Conservation (phyloP, 805 yeast genomes). For the Pichia pseudocactophila region DNA sequence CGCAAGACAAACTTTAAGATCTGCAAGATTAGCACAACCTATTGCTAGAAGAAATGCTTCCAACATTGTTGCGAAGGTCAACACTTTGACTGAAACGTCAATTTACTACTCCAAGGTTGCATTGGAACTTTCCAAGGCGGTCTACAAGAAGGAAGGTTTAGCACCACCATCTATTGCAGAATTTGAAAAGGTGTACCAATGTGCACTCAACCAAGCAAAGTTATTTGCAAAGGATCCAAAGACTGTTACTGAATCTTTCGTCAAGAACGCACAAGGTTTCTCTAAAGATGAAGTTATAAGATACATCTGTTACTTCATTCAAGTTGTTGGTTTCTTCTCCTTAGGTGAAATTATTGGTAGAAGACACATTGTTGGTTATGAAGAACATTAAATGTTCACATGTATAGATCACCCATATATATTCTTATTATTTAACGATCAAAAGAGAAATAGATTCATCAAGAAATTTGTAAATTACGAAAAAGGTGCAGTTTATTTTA, state of each 20-base stretch:
- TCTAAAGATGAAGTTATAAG: conserved; percentile 50
- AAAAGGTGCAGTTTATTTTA: too few relatives aligned
- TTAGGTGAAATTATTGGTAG: conserved; percentile 96
- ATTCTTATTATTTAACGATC: not conserved
- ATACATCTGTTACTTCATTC: conserved; percentile 70
- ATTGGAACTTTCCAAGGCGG: conserved; percentile 52
- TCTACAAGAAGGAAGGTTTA: conserved; percentile 85
- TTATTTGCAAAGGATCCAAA: conserved; percentile 50
- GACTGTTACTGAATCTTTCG: conserved; percentile 39
- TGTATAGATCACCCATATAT: not conserved
- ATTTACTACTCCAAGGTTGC: conserved; percentile 70
- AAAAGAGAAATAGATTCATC: not conserved
- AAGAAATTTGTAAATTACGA: too few relatives aligned
- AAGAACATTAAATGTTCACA: conserved; percentile 8
- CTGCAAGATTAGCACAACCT: conserved; percentile 18
- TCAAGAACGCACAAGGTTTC: conserved; percentile 31
- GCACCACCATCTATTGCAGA: conserved; percentile 81
- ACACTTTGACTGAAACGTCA: conserved; percentile 38
- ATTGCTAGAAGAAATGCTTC: conserved; percentile 33
- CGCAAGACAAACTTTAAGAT: conserved; percentile 27
- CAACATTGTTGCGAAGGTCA: conserved; percentile 23
- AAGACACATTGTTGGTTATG: conserved; percentile 84
- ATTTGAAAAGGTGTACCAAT: conserved; percentile 64
- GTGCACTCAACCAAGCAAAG: conserved; percentile 38
- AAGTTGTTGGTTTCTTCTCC: conserved; percentile 83